Conservation (phyloP, 371 early-diverging fungal species). For the Syncephalastrum sp. region DNA sequence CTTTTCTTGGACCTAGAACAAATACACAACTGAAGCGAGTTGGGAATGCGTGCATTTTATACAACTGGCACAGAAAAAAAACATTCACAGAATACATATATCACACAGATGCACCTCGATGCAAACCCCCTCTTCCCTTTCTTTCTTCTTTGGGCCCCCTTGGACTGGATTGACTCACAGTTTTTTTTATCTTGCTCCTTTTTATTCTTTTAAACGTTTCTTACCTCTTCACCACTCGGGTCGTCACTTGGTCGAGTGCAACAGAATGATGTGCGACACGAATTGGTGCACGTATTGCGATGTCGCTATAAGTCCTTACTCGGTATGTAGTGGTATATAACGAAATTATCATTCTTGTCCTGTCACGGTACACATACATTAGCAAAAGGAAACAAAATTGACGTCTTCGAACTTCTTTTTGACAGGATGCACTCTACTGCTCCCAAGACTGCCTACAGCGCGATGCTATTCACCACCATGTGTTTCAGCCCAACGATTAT, state of each 20-base stretch:
- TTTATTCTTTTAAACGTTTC: constrained; percentile 1
- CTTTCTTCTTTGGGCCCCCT: too few relatives aligned
- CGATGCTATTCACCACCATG: constrained; percentile 2
- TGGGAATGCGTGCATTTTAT: too few relatives aligned
- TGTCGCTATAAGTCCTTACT: constrained; percentile 5
- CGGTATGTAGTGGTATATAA: background rate
- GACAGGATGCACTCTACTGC: constrained; percentile 11
- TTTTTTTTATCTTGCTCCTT: background rate
- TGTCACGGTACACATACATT: background rate
- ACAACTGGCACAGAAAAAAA: too few relatives aligned
- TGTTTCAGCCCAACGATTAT: constrained; percentile 1
- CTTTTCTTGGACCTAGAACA: too few relatives aligned
- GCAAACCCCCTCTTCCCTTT: too few relatives aligned
- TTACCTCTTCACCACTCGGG: background rate
- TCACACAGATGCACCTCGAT: too few relatives aligned
- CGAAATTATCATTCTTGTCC: background rate
- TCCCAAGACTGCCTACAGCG: constrained; percentile 6
- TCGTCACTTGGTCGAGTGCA: too few relatives aligned
- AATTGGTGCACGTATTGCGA: constrained; percentile 14
- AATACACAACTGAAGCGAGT: too few relatives aligned
- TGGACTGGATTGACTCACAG: too few relatives aligned
- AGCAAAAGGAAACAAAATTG: background rate
- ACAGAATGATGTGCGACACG: constrained; percentile 12
- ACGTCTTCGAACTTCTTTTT: background rate
- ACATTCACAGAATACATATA: too few relatives aligned